A percentile compares a stretch with the other conserved stretches of the same genome.
These are phyloP conservation scores for Cyberlindnera nakhonratchasimensis DNA, from an alignment of 805 yeast species.

Conservation along the genomic window DNA sequence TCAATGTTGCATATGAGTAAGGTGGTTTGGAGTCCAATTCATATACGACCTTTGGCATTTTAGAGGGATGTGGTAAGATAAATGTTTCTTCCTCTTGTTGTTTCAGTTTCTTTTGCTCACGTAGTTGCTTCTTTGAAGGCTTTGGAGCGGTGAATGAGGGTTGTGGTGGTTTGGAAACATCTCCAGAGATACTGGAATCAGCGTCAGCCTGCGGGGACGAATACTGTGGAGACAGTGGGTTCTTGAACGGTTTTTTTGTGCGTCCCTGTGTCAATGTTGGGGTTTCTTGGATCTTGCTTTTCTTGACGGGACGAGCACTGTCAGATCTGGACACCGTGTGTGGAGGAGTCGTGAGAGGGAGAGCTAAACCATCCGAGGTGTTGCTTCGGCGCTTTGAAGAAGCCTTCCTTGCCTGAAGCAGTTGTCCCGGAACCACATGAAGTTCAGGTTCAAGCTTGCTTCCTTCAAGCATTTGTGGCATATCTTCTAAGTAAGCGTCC, in stretches of 20 bases:
- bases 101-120: slow-evolving; percentile 10
- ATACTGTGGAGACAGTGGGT: slow-evolving; percentile 28
- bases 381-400: slow-evolving; percentile 12
- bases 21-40: slow-evolving; percentile 65
- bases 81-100: slow-evolving; percentile 10
- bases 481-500: not conserved
- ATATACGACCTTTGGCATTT: slow-evolving; percentile 24
- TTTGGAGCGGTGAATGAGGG: slow-evolving; percentile 22
- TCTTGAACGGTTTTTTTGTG: slow-evolving; percentile 17
- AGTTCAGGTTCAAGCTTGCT: slow-evolving; percentile 8
- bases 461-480: not conserved
- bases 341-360: slow-evolving; percentile 29
- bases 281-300: slow-evolving; percentile 22
- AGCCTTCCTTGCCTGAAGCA: not conserved
- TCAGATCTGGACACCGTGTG: slow-evolving; percentile 25
- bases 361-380: slow-evolving; percentile 13
- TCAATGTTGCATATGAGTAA: slow-evolving; percentile 87
- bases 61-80: slow-evolving; percentile 23
- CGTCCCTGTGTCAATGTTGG: slow-evolving; percentile 25
- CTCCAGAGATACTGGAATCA: slow-evolving; percentile 1
- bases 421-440: slow-evolving; percentile 3
- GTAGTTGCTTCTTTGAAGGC: slow-evolving; percentile 15
- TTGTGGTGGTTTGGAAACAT: slow-evolving; percentile 23
- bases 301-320: slow-evolving; percentile 11
- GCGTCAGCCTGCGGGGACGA: slow-evolving; percentile 24